Conservation (phyloP, 2,329 filamentous ascomycete genomes). For the Daldinia sp. region DNA sequence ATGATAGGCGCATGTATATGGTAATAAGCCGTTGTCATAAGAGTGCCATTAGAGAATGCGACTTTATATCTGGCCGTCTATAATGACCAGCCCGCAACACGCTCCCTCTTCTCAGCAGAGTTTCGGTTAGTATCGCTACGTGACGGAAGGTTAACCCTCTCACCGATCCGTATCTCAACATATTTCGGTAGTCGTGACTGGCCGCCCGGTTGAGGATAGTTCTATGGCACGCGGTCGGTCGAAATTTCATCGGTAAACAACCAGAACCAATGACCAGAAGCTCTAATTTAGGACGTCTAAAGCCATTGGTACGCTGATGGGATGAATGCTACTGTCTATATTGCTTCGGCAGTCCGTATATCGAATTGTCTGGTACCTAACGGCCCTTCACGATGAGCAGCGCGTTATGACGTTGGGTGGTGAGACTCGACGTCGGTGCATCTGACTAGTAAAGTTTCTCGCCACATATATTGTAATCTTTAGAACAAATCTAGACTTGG, state of each 20-base stretch:
- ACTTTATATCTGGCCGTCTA: conserved; percentile 28
- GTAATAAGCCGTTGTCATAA: conserved; percentile 27
- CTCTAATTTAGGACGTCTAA: neutral
- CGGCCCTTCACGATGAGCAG: conserved; percentile 10
- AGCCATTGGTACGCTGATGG: conserved; percentile 15
- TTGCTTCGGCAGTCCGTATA: conserved; percentile 5
- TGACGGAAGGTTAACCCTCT: conserved; percentile 13
- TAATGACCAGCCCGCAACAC: conserved; percentile 21
- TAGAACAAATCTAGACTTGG: conserved; percentile 15
- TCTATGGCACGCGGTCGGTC: conserved; percentile 24
- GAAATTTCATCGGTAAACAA: conserved; percentile 9
- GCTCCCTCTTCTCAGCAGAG: conserved; percentile 15
- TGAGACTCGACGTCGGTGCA: conserved; percentile 14
- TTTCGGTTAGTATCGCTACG: conserved; percentile 31
- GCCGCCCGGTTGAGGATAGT: conserved; percentile 8
- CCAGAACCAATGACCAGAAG: conserved; percentile 21
- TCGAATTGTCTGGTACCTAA: conserved; percentile 6
- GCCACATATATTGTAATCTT: conserved; percentile 4
- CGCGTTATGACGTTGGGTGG: conserved; percentile 15
- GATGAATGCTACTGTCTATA: conserved; percentile 17
- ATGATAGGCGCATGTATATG: conserved; percentile 19
- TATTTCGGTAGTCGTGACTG: conserved; percentile 26
- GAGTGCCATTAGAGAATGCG: conserved; percentile 21
- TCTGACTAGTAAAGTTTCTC: conserved; percentile 12
- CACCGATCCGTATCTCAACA: conserved; percentile 27